These are phyloP conservation scores for Zalaria obscura DNA, from an alignment of 2,329 filamentous ascomycete genomes.

Conservation along the genomic window DNA sequence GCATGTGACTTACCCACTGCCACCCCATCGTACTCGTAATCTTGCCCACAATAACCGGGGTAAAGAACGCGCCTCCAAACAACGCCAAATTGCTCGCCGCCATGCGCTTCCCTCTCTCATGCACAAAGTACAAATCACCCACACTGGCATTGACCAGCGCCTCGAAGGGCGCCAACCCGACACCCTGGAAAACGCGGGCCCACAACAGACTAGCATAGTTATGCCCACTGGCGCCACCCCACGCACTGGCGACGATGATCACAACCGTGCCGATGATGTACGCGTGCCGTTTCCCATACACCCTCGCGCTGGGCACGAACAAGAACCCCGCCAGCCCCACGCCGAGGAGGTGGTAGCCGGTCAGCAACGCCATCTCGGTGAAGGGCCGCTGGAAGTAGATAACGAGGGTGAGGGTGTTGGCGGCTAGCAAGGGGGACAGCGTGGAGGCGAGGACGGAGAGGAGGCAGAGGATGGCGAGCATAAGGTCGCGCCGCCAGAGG, in stretches of 20 bases:
- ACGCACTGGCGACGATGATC: slow-evolving; percentile 59
- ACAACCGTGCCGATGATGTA: slow-evolving; percentile 67
- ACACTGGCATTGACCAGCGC: slow-evolving; percentile 78
- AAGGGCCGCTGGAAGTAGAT: slow-evolving; percentile 52
- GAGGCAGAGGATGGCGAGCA: slow-evolving; percentile 64
- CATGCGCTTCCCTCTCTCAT: slow-evolving; percentile 72
- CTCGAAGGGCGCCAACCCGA: slow-evolving; percentile 80
- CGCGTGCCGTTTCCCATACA: slow-evolving; percentile 86
- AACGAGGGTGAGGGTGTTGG: slow-evolving; percentile 69
- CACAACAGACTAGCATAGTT: slow-evolving; percentile 62
- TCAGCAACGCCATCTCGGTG: slow-evolving; percentile 66
- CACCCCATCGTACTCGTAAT: slow-evolving; percentile 66
- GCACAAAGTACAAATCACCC: slow-evolving; percentile 82
- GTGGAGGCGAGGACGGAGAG: slow-evolving; percentile 72
- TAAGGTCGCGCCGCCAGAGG: slow-evolving; percentile 69
- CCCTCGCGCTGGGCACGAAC: slow-evolving; percentile 73
- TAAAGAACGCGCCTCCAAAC: slow-evolving; percentile 60
- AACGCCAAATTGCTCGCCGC: slow-evolving; percentile 60
- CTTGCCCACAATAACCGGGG: slow-evolving; percentile 80
- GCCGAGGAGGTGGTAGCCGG: slow-evolving; percentile 75
- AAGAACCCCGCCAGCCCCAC: slow-evolving; percentile 70
- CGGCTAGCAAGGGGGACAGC: slow-evolving; percentile 73
- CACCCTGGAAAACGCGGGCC: slow-evolving; percentile 71
- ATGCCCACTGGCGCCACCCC: slow-evolving; percentile 56
- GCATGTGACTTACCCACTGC: slow-evolving; percentile 41